Evolutionary conservation across 2,329 filamentous ascomycete genomes (phyloP), one percentile per base, ranked within the genome.

Genomic region (Nothopassalora personata): DNA sequence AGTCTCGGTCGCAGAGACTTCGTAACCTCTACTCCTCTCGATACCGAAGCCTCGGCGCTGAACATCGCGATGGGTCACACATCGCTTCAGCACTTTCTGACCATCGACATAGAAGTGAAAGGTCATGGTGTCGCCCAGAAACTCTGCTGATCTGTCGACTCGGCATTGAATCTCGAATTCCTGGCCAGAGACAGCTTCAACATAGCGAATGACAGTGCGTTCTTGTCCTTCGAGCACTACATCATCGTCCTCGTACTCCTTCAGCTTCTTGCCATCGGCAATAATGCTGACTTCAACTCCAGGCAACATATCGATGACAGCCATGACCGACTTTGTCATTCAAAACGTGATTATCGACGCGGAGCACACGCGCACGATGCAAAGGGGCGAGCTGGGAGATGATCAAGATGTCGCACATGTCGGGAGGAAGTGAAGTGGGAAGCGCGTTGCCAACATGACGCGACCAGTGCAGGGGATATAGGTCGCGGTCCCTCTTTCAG

Each of bases 221-320:
- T 3, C 8, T 18, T 43, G 31, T 34, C 62, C 55, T 15, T 58
- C 54, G 1, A 19, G 28, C n/a, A n/a, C n/a, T n/a, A n/a, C n/a
- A 5, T 63, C 53, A 1, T 46, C 7, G 13, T 67, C 65, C 5
- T 36, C 56, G 50, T 68, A 60, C 48, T 70, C 68, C 27, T 57
- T 48, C 3, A 69, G 60, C 3, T 62, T 39, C 15, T 65, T 6
- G 5, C 59, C 65, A 9, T 64, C 47, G 4, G 64, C 63, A 1
- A 18, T 27, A 18, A 70, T 56, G 30, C 36, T 57, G 19, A 68
- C 56, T 10, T 66, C 61, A 11, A 69, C 43, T 2, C 64, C 66
- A 19, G 64, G 63, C 4, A 67, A 7, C 1, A 31, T 43, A 9
- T 63, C 56, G 23, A 60, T 51, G 15, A 66, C 46, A 19, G 60